These are phyloP conservation scores for Russula abietina DNA, from an alignment of 768 basidiomycete genomes.

Conservation along the genomic window DNA sequence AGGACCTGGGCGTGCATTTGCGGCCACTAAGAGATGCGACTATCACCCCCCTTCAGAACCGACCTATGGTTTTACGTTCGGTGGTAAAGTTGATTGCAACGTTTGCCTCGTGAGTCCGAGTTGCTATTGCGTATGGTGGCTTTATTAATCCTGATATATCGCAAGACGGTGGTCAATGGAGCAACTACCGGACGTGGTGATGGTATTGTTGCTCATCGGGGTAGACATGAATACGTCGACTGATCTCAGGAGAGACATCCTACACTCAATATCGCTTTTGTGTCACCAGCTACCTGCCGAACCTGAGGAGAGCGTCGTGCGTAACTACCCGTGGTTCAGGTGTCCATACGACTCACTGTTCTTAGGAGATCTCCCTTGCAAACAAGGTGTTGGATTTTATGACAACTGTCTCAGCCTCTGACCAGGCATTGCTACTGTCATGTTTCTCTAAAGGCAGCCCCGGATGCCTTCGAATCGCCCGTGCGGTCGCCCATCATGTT, in stretches of 20 bases:
- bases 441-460: conserved; percentile 48
- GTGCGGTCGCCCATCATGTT: conserved; percentile 49
- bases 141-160: background rate
- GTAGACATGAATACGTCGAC: conserved; percentile 46
- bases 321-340: background rate
- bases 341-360: background rate
- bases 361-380: conserved; percentile 45
- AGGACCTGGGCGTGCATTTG: background rate
- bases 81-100: conserved; percentile 16
- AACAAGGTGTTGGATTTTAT: conserved; percentile 41
- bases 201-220: conserved; percentile 48
- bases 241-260: conserved; percentile 43
- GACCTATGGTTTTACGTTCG: conserved; percentile 5
- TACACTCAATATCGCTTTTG: conserved; percentile 41
- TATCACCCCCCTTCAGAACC: conserved; percentile 10
- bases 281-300: conserved; percentile 37
- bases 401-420: conserved; percentile 38
- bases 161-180: conserved; percentile 30
- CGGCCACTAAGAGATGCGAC: background rate
- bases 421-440: conserved; percentile 46
- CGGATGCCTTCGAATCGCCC: conserved; percentile 49
- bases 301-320: conserved; percentile 24
- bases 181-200: conserved; percentile 45
- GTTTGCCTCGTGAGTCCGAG: conserved; percentile 10
- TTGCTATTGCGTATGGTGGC: background rate